Percentiles rank a stretch among this genome's conserved stretches.
Evolutionary conservation across 2,329 filamentous ascomycete genomes (phyloP).

Genomic region (Botrytis paeoniae): DNA sequence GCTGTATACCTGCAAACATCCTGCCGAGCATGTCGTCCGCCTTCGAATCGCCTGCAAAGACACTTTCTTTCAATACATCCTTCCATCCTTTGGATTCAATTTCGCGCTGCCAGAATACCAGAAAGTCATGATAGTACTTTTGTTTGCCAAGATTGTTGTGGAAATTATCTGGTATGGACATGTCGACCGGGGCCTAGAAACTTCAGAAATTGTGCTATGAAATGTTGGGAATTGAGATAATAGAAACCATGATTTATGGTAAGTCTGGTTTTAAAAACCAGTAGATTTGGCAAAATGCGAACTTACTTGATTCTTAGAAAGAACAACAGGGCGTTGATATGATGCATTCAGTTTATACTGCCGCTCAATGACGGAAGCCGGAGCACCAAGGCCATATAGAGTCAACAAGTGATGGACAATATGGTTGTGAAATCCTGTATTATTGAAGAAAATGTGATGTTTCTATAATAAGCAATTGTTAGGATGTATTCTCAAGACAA

Average conservation of each 20-base stretch:
- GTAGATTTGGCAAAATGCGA: too few species aligned
- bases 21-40: constrained; percentile 68
- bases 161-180: constrained; percentile 51
- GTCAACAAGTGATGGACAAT: constrained; percentile 75
- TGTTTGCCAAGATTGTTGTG: constrained; percentile 60
- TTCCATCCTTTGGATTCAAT: constrained; percentile 64
- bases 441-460: constrained; percentile 80
- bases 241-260: neutral
- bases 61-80: constrained; percentile 59
- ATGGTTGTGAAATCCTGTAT: constrained; percentile 76
- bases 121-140: constrained; percentile 67
- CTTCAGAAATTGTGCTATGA: constrained; percentile 36
- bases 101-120: constrained; percentile 72
- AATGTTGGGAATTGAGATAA: neutral
- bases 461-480: constrained; percentile 43
- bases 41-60: constrained; percentile 64
- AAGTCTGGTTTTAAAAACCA: neutral
- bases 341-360: constrained; percentile 62
- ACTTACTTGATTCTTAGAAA: constrained; percentile 42
- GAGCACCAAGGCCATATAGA: constrained; percentile 72
- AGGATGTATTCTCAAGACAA: neutral
- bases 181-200: constrained; percentile 43
- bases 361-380: constrained; percentile 54
- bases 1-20: constrained; percentile 57
- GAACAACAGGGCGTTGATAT: constrained; percentile 61